Evolutionary conservation across 805 yeast genomes (phyloP).

Genomic region (Lachancea thermotolerans): DNA sequence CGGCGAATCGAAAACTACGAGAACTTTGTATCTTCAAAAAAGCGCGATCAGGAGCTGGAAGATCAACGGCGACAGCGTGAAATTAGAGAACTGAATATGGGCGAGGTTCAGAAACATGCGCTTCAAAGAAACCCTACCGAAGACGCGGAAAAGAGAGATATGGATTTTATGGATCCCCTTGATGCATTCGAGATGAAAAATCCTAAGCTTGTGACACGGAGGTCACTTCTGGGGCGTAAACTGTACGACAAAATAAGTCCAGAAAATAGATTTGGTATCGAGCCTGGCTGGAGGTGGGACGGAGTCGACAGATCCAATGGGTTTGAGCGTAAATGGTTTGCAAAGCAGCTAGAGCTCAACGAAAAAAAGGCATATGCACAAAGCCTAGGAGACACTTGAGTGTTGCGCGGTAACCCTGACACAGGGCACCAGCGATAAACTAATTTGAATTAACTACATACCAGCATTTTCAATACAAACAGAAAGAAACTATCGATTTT

Average conservation of each 20-base stretch:
- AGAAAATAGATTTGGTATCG: slow-evolving; percentile 65
- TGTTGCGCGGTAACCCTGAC: not conserved
- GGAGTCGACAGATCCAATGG: slow-evolving; percentile 89
- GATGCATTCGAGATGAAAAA: slow-evolving; percentile 33
- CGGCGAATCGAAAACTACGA: slow-evolving; percentile 39
- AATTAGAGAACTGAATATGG: slow-evolving; percentile 34
- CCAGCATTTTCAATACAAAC: too few relatives aligned
- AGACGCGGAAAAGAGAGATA: slow-evolving; percentile 4
- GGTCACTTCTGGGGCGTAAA: slow-evolving; percentile 42
- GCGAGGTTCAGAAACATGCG: slow-evolving; percentile 28
- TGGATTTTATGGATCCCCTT: slow-evolving; percentile 54
- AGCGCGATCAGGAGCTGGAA: slow-evolving; percentile 24
- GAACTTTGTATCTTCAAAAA: slow-evolving; percentile 7
- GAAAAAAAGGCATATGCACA: slow-evolving; percentile 29
- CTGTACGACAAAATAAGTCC: slow-evolving; percentile 44
- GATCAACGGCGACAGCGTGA: slow-evolving; percentile 27
- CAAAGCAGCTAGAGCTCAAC: slow-evolving; percentile 33
- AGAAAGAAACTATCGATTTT: too few relatives aligned
- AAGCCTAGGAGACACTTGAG: slow-evolving; percentile 37
- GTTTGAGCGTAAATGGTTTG: slow-evolving; percentile 62
- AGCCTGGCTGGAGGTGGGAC: slow-evolving; percentile 85
- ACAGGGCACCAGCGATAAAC: too few relatives aligned
- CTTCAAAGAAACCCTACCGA: slow-evolving; percentile 25
- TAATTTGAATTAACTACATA: too few relatives aligned
- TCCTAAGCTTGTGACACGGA: not conserved